Evolutionary conservation across 2,329 filamentous ascomycete genomes (phyloP), one percentile per base, ranked within the genome.

Genomic region (Ascomycota sp.): DNA sequence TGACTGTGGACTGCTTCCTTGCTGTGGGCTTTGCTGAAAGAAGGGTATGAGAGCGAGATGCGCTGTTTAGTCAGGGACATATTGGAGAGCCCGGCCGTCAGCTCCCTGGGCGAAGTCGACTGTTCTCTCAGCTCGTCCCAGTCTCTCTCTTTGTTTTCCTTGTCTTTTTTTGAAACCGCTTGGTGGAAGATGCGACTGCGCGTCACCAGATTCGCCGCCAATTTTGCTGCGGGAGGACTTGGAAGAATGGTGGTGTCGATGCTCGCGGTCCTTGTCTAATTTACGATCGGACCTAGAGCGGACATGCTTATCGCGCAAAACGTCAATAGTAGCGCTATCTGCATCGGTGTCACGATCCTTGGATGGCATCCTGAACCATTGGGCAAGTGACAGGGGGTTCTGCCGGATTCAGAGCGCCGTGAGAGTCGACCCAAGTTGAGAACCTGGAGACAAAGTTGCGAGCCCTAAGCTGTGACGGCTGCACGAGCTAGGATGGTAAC

Each of bases 11-110:
- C 69, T 27, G 72, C 69, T 55, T 94, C 86, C 51, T 83, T 89
- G 60, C 82, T 91, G 51, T 92, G 81, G 9, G 78, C 78, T 54
- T 91, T 94, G 54, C 79, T 89, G 52, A 91, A 82, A 8, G 65
- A 64, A 2, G 83, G 81, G 47, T 93, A 92, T 6, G 80, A 75
- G 25, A 78, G 47, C 36, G 63, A 65, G 22, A 59, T 47, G 20
- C 61, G 60, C 31, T 63, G 57, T 35, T 48, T 55, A 27, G 52
- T 47, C 15, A 54, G 36, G 15, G 45, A 46, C 7, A 48, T 45
- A 27, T 44, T 48, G 30, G 51, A 46, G 30, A 65, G 46, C 42
- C 62, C 59, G 15, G 59, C 60, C 9, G 63, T 57, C 27, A 66
- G 45, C 31, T 69, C 60, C 29, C 58, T 59, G 43, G 58, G 57